Evolutionary conservation across 306 rosid genomes (phyloP), one percentile per base, ranked within the genome.

Genomic region (Medicago lupulina): DNA sequence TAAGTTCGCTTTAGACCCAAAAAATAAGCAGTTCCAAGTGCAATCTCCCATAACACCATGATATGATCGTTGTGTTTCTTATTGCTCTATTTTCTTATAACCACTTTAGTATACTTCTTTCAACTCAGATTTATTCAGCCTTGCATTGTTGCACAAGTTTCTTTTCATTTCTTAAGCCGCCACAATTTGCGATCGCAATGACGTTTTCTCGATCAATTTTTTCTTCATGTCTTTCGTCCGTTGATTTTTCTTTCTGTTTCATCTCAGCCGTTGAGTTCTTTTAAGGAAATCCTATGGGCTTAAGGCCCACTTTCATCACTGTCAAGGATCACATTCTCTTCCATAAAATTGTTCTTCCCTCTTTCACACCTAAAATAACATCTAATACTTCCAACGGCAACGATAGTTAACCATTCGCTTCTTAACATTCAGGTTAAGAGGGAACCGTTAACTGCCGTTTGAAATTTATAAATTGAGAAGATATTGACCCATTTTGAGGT

Each of bases 41-140:
- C 81, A 78, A 94, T 87, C 85, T 94, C 98, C 98, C 96, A 94
- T 1, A 94, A 81, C 85, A 94, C 98, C 98, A 94, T 91, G n/a
- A 38, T 81, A 94, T 91, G n/a, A 38, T 81, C 66, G 11, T 21
- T 2, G 12, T 1, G 4, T 18, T 4, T 13, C 0, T 16, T 28
- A 0, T 15, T 7, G 0, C 17, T 13, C 18, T 60, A 58, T 13
- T 25, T 13, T 60, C 7, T 57, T 57, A 0, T 19, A 4, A 57
- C 1, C 9, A 19, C 7, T 57, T 57, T 21, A 10, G 5, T 34
- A 34, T 31, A 31, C 0, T 2, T 25, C 28, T 43, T 6, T 46
- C 13, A 15, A 4, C 51, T 46, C 0, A 46, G 51, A 15, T 46
- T 46, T 13, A 46, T 15, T 13, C 15, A 4, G 1, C 7, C 13